Percentiles rank a stretch among this genome's conserved stretches.
phyloP scores from a whole-genome alignment of 495 filamentous ascomycete species.

The Hypoxylon subgilvum region DNA sequence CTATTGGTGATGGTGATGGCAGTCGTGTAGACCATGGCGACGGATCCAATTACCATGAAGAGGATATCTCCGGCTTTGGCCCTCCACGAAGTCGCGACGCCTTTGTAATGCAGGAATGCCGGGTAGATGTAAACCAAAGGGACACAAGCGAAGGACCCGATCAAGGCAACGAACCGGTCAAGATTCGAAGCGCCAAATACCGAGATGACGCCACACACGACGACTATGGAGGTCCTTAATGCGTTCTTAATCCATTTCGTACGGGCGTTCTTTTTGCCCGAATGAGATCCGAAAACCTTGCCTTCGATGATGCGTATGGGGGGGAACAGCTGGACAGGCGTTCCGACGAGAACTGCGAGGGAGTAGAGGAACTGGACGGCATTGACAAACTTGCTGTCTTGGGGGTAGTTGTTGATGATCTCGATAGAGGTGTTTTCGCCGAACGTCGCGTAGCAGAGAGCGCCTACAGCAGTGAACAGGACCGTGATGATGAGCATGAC shows the following conservation, averaged over 20 bases:
- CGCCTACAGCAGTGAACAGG: constrained; percentile 67
- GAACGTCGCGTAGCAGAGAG: constrained; percentile 69
- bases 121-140: constrained; percentile 97
- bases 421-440: constrained; percentile 63
- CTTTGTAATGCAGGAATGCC: constrained; percentile 65
- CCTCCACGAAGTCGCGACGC: constrained; percentile 56
- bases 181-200: constrained; percentile 63
- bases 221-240: constrained; percentile 57
- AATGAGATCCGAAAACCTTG: constrained; percentile 58
- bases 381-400: constrained; percentile 66
- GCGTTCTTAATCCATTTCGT: constrained; percentile 73
- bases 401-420: constrained; percentile 70
- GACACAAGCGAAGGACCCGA: constrained; percentile 70
- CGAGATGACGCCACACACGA: constrained; percentile 58
- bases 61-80: constrained; percentile 58
- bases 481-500: constrained; percentile 69
- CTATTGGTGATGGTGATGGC: constrained; percentile 57
- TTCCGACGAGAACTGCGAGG: constrained; percentile 65
- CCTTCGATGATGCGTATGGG: constrained; percentile 66
- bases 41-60: constrained; percentile 62
- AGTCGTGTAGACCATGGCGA: constrained; percentile 69
- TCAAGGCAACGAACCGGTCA: constrained; percentile 69
- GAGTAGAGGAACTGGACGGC: constrained; percentile 71
- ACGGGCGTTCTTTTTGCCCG: constrained; percentile 58
- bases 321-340: constrained; percentile 69